These are phyloP conservation scores for Trichoderma hamatum DNA, from an alignment of 2,329 filamentous ascomycete genomes.

Conservation along the genomic window DNA sequence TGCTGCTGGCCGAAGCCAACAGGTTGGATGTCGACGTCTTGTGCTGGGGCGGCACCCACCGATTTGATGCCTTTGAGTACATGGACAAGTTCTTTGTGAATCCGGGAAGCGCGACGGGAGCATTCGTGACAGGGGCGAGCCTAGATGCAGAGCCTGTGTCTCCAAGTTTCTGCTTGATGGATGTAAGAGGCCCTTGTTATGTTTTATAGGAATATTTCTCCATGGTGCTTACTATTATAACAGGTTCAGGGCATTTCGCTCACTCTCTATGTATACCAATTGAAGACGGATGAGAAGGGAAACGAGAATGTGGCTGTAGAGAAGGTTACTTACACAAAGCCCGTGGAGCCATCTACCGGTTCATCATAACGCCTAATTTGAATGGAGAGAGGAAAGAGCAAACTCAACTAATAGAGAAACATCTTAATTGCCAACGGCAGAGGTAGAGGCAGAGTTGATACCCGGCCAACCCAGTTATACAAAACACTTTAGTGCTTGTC, in stretches of 20 bases:
- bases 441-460: conserved; percentile 35
- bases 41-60: conserved; percentile 69
- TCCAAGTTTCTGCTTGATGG: conserved; percentile 96
- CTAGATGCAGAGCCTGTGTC: conserved; percentile 70
- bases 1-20: conserved; percentile 69
- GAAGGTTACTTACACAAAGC: conserved; percentile 85
- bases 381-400: conserved; percentile 14
- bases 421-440: conserved; percentile 26
- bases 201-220: background rate
- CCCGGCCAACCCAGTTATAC: conserved; percentile 31
- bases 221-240: conserved; percentile 32
- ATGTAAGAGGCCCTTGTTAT: conserved; percentile 64
- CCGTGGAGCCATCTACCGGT: conserved; percentile 59
- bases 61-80: conserved; percentile 72
- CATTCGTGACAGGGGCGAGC: conserved; percentile 61
- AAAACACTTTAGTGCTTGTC: background rate
- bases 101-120: conserved; percentile 67
- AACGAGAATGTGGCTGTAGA: conserved; percentile 80
- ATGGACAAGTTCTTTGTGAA: conserved; percentile 77
- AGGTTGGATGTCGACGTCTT: conserved; percentile 69
- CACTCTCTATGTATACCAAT: conserved; percentile 91
- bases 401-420: background rate
- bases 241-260: conserved; percentile 95
- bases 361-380: conserved; percentile 47
- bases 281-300: conserved; percentile 76